Percentiles rank a stretch among this genome's conserved stretches.
phyloP scores from a whole-genome alignment of 2,329 filamentous ascomycete species.

The Colletotrichum musicola region DNA sequence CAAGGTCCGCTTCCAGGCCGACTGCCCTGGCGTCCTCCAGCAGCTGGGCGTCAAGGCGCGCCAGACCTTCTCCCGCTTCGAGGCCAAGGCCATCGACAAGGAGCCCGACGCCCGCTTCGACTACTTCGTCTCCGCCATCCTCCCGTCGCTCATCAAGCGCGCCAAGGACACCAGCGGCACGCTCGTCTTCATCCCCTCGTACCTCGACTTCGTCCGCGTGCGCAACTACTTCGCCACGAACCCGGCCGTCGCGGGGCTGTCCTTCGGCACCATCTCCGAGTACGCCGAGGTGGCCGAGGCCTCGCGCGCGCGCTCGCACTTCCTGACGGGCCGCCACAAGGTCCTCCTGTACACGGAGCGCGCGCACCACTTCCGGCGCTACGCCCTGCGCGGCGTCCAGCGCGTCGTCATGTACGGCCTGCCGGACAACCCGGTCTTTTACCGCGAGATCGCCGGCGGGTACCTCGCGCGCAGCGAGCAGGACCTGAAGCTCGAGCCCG shows the following conservation, averaged over 20 bases:
- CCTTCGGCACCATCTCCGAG: slow-evolving; percentile 89
- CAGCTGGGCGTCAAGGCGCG: slow-evolving; percentile 78
- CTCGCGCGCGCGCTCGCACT: slow-evolving; percentile 87
- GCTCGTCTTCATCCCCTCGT: slow-evolving; percentile 90
- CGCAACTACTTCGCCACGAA: slow-evolving; percentile 91
- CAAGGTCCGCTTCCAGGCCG: slow-evolving; percentile 78
- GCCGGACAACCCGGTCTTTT: slow-evolving; percentile 89
- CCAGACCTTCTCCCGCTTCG: slow-evolving; percentile 92
- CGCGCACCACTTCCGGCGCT: slow-evolving; percentile 96
- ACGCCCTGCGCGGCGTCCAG: slow-evolving; percentile 83
- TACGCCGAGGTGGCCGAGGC: slow-evolving; percentile 85
- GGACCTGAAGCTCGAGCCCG: slow-evolving; percentile 66
- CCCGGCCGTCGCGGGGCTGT: slow-evolving; percentile 62
- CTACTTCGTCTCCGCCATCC: slow-evolving; percentile 86
- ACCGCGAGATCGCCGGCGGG: slow-evolving; percentile 79
- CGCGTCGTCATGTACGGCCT: slow-evolving; percentile 90
- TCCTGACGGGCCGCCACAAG: slow-evolving; percentile 83
- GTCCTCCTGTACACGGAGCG: slow-evolving; percentile 93
- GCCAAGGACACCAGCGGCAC: slow-evolving; percentile 76
- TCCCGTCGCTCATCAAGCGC: slow-evolving; percentile 80
- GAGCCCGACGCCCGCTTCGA: slow-evolving; percentile 93
- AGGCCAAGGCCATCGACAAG: slow-evolving; percentile 74
- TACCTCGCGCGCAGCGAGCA: slow-evolving; percentile 73
- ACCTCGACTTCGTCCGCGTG: slow-evolving; percentile 94
- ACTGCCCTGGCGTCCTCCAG: slow-evolving; percentile 79